Base-by-base conservation (phyloP, 257 asterid genomes). In the Nicotiana sylvestris region DNA sequence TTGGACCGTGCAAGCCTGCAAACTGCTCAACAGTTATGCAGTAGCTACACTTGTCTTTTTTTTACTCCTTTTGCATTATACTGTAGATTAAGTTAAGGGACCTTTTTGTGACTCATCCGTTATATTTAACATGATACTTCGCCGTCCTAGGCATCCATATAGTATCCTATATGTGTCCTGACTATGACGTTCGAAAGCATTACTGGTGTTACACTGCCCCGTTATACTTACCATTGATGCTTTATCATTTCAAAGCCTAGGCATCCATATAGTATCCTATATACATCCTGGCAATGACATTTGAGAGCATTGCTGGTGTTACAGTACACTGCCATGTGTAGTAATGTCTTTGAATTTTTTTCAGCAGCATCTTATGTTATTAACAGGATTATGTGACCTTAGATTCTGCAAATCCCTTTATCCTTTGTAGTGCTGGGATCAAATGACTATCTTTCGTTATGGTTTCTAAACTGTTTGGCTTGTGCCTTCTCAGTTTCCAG, bases 401-500 rank as follows among this genome's bases (percentile, higher is more conserved):
- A 16, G 13, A 30, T 66, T 66, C 74, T 32, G 74, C 74, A 32
- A 15, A 32, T 32, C 15, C 6, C 46, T 66, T 53, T 66, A 66
- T 66, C 49, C 12, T 30, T 66, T 13, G 74, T 46, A 15, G 12
- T 66, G 10, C 15, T 29, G 46, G 72, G 46, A 66, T 66, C 25
- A 30, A 3, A 33, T 7, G 43, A 27, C n/a, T 29, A 6, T 17
- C 29, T 81, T 46, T 65, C 53, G 1, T 18, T 81, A 4, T 81
- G 66, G 29, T 81, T 49, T 37, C 35, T 30, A 49, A 30, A 29
- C 3, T 69, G 60, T 46, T 60, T 68, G 35, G 18, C 74, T 46
- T 68, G 56, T 79, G 81, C 25, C 49, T 76, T 21, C 12, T 80
- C 84, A 87, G 89, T 87, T 87, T 70, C 89, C 89, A n/a, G 89